phyloP scores from a whole-genome alignment of 164 flowering plant genomes.

The Magnolia officinalis region DNA sequence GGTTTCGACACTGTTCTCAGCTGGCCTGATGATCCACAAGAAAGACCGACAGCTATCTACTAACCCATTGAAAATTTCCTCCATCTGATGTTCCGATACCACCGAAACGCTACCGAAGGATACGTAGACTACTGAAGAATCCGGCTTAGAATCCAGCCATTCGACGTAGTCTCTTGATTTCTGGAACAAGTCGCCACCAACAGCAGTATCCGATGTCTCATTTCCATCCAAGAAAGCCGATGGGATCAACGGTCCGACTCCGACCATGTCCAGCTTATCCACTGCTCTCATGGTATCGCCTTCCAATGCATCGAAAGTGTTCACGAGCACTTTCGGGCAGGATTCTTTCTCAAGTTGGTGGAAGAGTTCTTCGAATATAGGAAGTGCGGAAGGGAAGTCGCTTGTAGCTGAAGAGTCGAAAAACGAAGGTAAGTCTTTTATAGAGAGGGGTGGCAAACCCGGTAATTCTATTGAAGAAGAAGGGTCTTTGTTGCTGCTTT shows the following conservation, averaged over 20 bases:
- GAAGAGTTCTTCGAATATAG: slow-evolving; percentile 26
- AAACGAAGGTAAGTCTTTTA: slow-evolving; percentile 33
- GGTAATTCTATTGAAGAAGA: slow-evolving; percentile 21
- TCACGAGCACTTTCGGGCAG: slow-evolving; percentile 33
- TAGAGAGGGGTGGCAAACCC: slow-evolving; percentile 25
- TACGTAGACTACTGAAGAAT: slow-evolving; percentile 36
- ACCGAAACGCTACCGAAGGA: slow-evolving; percentile 40
- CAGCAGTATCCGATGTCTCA: slow-evolving; percentile 26
- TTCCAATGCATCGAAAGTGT: slow-evolving; percentile 53
- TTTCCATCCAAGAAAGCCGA: slow-evolving; percentile 34
- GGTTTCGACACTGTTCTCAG: neutral
- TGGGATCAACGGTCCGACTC: slow-evolving; percentile 59
- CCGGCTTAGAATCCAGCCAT: slow-evolving; percentile 43
- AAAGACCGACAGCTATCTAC: slow-evolving; percentile 24
- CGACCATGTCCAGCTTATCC: slow-evolving; percentile 18
- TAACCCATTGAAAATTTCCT: slow-evolving; percentile 35
- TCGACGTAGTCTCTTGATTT: slow-evolving; percentile 18
- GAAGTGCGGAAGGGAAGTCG: neutral
- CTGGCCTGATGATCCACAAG: slow-evolving; percentile 36
- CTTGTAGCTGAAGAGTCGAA: slow-evolving; percentile 7
- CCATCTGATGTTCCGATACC: slow-evolving; percentile 25
- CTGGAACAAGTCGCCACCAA: slow-evolving; percentile 35
- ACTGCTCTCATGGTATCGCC: slow-evolving; percentile 31
- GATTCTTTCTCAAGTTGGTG: slow-evolving; percentile 25
- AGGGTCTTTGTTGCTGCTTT: slow-evolving; percentile 8